Base-by-base conservation (phyloP, 2,329 filamentous ascomycete species). In the Fusarium heterosporum region DNA sequence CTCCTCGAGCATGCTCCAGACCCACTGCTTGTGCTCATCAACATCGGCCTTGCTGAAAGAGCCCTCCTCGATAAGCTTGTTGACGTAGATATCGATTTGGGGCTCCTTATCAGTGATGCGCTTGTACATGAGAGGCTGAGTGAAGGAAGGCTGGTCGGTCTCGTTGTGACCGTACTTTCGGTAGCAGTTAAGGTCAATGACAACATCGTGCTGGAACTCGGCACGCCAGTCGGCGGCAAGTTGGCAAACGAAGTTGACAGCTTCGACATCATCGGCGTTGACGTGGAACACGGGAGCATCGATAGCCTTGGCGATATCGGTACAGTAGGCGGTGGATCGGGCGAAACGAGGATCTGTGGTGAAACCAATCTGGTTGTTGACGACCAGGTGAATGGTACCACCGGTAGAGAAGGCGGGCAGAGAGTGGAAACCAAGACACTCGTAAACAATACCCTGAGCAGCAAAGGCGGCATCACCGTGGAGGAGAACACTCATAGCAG, bases 311-410 rank as follows among this genome's bases (percentile, higher is more conserved):
- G 96, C 96, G 75, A 99, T 97, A 79, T 99, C 96, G 41, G 96
- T 98, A 83, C 96, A 99, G 88, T 99, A 99, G 42, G 96, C 92
- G 48, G 96, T 99, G 19, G 96, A 99, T 73, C 96, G 93, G 73
- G 96, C 91, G 80, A 97, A 99, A 76, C 96, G 93, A 71, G 96
- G 96, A 77, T 99, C 96, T 22, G 96, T 99, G 53, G 96, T 99
- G 86, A 99, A 99, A 80, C 96, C 96, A 79, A 99, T 99, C 86
- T 99, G 96, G 87, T 99, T 99, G 89, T 99, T 99, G 73, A 98
- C 95, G 61, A 99, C 90, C 70, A 99, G 86, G 82, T 99, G 96
- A 74, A 99, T 92, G 59, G 96, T 99, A 77, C 96, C 96, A 74
- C 96, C 96, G 53, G 96, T 98, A 47, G 96, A 97, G 84, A 97